phyloP scores from a whole-genome alignment of 176 grass and related monocot species.

The Tuctoria greenei region DNA sequence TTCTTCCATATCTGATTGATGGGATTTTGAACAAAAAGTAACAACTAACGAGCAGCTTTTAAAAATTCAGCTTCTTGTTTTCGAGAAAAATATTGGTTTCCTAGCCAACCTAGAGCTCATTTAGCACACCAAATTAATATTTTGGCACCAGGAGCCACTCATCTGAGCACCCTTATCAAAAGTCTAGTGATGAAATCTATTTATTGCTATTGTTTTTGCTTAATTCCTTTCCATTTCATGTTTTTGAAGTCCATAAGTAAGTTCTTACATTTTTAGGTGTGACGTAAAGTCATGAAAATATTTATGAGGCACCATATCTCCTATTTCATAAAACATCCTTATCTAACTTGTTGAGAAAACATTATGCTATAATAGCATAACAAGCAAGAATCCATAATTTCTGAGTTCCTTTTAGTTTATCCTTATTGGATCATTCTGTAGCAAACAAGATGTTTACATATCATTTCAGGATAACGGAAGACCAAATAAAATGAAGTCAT shows the following conservation, averaged over 20 bases:
- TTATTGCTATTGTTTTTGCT: slow-evolving; percentile 7
- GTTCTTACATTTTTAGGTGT: neutral
- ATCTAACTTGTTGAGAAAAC: neutral
- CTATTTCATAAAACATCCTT: neutral
- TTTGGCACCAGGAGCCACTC: neutral
- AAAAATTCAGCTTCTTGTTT: too few relatives aligned
- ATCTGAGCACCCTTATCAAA: neutral
- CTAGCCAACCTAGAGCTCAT: neutral
- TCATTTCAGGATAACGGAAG: neutral
- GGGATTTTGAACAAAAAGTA: neutral
- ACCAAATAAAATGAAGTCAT: slow-evolving; percentile 13
- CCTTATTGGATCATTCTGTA: neutral
- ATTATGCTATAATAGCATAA: neutral
- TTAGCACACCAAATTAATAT: neutral
- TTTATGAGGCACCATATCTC: neutral
- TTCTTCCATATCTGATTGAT: neutral
- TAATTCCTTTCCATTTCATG: neutral
- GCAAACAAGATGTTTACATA: slow-evolving; percentile 10
- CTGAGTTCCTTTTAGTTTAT: slow-evolving; percentile 21
- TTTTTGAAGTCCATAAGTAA: neutral
- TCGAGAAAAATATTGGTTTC: neutral
- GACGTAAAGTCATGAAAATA: neutral
- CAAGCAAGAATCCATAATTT: neutral
- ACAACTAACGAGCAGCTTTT: neutral
- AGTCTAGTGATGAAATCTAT: neutral